Percentiles rank a stretch among this genome's conserved stretches.
phyloP scores from a whole-genome alignment of 768 basidiomycete species.

The Daedalea quercina region DNA sequence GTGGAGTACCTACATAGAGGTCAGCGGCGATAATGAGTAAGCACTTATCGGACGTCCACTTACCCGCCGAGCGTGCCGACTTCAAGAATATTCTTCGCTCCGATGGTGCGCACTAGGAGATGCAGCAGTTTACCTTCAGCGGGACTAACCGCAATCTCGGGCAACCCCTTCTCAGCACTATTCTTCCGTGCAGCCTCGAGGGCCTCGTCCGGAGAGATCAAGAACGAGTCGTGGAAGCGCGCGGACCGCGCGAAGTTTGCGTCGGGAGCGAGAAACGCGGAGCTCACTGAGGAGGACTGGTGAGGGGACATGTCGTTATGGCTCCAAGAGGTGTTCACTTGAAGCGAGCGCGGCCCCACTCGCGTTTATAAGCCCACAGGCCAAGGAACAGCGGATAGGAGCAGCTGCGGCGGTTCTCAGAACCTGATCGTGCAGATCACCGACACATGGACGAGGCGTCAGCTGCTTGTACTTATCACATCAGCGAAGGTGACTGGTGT shows the following conservation, averaged over 20 bases:
- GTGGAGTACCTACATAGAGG: conserved; percentile 23
- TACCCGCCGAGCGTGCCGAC: conserved; percentile 66
- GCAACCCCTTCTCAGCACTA: conserved; percentile 38
- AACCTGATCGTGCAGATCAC: too few species aligned
- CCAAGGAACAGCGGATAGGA: too few species aligned
- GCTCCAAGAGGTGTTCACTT: too few species aligned
- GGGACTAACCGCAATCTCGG: conserved; percentile 40
- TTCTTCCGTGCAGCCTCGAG: conserved; percentile 37
- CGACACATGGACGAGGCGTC: too few species aligned
- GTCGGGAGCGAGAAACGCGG: background rate
- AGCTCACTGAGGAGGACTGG: too few species aligned
- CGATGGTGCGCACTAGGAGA: conserved; percentile 41
- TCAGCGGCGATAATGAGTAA: background rate
- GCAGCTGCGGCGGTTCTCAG: too few species aligned
- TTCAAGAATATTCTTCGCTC: conserved; percentile 53
- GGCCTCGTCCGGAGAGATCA: conserved; percentile 36
- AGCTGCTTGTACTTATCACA: too few species aligned
- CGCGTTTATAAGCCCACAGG: too few species aligned
- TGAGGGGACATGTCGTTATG: too few species aligned
- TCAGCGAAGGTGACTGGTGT: too few species aligned
- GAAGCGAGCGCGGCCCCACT: too few species aligned
- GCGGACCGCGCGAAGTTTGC: background rate
- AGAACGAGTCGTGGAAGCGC: conserved; percentile 47
- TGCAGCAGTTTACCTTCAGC: conserved; percentile 54
- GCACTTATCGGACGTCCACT: background rate